A percentile compares a stretch with the other conserved stretches of the same genome.
Conservation (phyloP, 768 basidiomycete genomes). For the Mycena galopus region DNA sequence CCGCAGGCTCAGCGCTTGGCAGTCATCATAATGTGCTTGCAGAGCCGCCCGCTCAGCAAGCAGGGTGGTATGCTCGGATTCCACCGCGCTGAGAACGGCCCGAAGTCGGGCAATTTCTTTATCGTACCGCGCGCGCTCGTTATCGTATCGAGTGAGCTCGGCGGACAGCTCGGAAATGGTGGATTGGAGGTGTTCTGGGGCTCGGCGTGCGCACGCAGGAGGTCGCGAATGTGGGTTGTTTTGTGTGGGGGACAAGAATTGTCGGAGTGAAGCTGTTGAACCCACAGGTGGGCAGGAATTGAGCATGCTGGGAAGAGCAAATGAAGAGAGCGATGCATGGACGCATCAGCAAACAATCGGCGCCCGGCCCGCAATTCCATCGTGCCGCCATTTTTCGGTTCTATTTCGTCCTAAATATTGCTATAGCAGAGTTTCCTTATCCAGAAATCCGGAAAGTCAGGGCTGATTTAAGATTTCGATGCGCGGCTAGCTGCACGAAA, state of each 20-base stretch:
- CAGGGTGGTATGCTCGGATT: slow-evolving; percentile 8
- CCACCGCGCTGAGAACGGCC: slow-evolving; percentile 12
- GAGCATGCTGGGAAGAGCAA: slow-evolving; percentile 16
- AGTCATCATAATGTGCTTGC: slow-evolving; percentile 16
- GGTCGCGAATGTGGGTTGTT: slow-evolving; percentile 14
- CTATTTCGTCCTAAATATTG: no score
- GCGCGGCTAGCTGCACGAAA: no score
- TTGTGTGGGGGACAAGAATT: slow-evolving; percentile 13
- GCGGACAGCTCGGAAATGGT: slow-evolving; percentile 28
- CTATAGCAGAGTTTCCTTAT: no score
- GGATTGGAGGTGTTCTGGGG: slow-evolving; percentile 21
- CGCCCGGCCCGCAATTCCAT: slow-evolving; percentile 8
- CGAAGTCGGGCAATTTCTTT: slow-evolving; percentile 20
- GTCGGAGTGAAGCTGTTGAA: slow-evolving; percentile 28
- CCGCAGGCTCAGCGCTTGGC: slow-evolving; percentile 21
- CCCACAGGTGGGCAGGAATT: slow-evolving; percentile 23
- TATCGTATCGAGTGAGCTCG: slow-evolving; percentile 27
- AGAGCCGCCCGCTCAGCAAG: slow-evolving; percentile 17
- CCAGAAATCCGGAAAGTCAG: no score
- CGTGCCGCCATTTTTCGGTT: neutral
- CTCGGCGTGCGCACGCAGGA: slow-evolving; percentile 27
- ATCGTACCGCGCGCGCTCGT: slow-evolving; percentile 24
- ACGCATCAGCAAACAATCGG: slow-evolving; percentile 13
- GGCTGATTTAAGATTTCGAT: no score
- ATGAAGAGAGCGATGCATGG: neutral